Conservation (phyloP, 2,329 filamentous ascomycete genomes). For the Hymenoscyphus salicellus region DNA sequence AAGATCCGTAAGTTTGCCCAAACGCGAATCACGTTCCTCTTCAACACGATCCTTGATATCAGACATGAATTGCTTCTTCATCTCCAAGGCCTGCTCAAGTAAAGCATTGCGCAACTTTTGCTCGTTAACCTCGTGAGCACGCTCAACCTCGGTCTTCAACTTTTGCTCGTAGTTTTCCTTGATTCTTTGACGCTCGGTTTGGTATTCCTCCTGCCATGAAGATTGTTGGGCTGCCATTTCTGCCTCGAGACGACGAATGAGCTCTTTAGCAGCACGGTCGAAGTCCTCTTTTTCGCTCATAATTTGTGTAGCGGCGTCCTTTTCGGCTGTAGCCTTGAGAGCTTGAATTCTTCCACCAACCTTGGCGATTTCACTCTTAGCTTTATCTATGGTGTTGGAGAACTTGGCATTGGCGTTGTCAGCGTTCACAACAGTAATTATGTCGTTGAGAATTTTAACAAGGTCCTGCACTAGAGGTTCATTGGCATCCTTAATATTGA, state of each 20-base stretch:
- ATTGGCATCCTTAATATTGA: conserved; percentile 70
- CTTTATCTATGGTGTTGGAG: conserved; percentile 73
- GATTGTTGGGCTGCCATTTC: conserved; percentile 78
- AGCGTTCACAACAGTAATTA: conserved; percentile 89
- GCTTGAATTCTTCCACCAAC: conserved; percentile 75
- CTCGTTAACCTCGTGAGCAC: conserved; percentile 76
- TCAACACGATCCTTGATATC: conserved; percentile 82
- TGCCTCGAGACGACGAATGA: conserved; percentile 83
- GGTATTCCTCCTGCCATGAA: conserved; percentile 84
- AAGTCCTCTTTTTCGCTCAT: conserved; percentile 66
- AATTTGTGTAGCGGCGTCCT: conserved; percentile 68
- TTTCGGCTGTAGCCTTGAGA: conserved; percentile 69
- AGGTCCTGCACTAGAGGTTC: conserved; percentile 91
- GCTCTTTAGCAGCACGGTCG: conserved; percentile 78
- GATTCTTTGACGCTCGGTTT: conserved; percentile 77
- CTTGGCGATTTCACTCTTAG: conserved; percentile 76
- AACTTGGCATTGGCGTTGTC: conserved; percentile 78
- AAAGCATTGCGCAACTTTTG: conserved; percentile 81
- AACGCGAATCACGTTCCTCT: conserved; percentile 78
- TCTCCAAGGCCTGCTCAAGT: conserved; percentile 81
- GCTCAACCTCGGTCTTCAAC: conserved; percentile 73
- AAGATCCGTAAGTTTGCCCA: conserved; percentile 81
- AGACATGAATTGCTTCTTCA: conserved; percentile 80
- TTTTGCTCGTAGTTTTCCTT: conserved; percentile 76
- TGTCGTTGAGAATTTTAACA: conserved; percentile 91